Percentiles rank a stretch among this genome's conserved stretches.
Evolutionary conservation across 129 eudicot species (phyloP).

Genomic region (Heracleum sosnowskyi): DNA sequence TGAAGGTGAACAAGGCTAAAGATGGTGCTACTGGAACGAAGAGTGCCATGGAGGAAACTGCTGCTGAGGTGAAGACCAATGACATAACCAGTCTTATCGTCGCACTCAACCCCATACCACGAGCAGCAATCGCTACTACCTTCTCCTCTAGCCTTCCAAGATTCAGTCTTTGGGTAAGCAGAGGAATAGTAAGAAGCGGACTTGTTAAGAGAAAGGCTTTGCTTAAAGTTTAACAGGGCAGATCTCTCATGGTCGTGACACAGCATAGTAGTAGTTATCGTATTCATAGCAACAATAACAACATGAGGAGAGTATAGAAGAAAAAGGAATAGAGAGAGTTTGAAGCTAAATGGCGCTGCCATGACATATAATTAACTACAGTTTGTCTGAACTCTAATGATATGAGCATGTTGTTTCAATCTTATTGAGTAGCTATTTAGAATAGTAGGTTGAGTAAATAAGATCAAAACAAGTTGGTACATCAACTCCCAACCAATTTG

Average conservation of each 20-base stretch:
- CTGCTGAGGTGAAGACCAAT: slow-evolving; percentile 18
- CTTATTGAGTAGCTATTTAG: too few relatives aligned
- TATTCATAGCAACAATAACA: background rate
- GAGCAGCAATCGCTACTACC: slow-evolving; percentile 9
- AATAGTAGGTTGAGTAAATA: too few relatives aligned
- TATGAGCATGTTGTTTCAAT: too few relatives aligned
- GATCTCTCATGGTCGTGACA: slow-evolving; percentile 15
- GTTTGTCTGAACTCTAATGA: too few relatives aligned
- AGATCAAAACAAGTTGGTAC: too few relatives aligned
- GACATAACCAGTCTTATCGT: slow-evolving; percentile 9
- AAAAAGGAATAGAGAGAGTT: background rate
- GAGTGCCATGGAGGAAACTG: slow-evolving; percentile 14
- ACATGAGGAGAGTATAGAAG: background rate
- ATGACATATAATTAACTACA: background rate
- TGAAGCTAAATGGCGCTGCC: background rate
- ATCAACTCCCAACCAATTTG: too few relatives aligned
- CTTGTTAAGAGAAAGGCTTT: background rate
- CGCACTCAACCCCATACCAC: slow-evolving; percentile 18
- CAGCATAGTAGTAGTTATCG: background rate
- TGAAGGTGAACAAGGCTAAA: slow-evolving; percentile 16
- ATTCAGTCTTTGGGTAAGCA: slow-evolving; percentile 7
- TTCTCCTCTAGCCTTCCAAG: slow-evolving; percentile 7
- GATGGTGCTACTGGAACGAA: slow-evolving; percentile 11
- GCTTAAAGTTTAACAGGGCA: slow-evolving; percentile 13
- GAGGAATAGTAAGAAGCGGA: background rate